These are phyloP conservation scores for Carallia pectinifolia DNA, from an alignment of 345 rosid species.

Conservation along the genomic window DNA sequence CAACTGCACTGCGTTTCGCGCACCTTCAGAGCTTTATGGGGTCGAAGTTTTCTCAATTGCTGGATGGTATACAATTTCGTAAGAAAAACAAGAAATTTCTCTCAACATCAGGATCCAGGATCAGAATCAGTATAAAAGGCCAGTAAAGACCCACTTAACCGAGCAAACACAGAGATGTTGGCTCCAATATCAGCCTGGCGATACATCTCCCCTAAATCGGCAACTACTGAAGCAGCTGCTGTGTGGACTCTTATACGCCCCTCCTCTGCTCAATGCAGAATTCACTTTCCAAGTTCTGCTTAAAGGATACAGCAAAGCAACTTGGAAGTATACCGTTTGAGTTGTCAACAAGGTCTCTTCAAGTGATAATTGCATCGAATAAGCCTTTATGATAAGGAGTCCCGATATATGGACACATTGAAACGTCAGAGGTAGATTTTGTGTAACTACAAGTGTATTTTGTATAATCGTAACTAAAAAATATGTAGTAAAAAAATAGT, in stretches of 20 bases:
- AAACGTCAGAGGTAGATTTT: too few relatives aligned
- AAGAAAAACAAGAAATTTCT: conserved; percentile 9
- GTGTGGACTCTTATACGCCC: conserved; percentile 98
- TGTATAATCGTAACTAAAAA: too few relatives aligned
- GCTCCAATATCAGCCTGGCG: conserved; percentile 90
- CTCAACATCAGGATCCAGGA: conserved; percentile 18
- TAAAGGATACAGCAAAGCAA: conserved; percentile 95
- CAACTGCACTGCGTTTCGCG: conserved; percentile 64
- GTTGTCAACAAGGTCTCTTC: conserved; percentile 88
- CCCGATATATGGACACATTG: too few relatives aligned
- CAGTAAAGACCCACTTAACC: conserved; percentile 60
- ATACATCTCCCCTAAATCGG: conserved; percentile 95
- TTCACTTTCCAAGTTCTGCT: background rate
- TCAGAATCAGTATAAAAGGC: conserved; percentile 8
- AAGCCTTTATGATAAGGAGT: conserved; percentile 64
- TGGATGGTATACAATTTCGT: conserved; percentile 37
- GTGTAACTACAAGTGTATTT: too few relatives aligned
- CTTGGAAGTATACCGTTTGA: conserved; percentile 92
- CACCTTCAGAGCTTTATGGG: conserved; percentile 83
- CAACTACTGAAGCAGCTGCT: conserved; percentile 78
- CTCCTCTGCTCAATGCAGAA: conserved; percentile 32
- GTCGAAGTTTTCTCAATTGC: conserved; percentile 92
- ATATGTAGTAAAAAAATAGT: too few relatives aligned
- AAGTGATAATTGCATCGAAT: conserved; percentile 83
- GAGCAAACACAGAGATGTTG: conserved; percentile 70